Evolutionary conservation across 2,329 filamentous ascomycete genomes (phyloP), one percentile per base, ranked within the genome.

Genomic region (Grosmannia serpens): DNA sequence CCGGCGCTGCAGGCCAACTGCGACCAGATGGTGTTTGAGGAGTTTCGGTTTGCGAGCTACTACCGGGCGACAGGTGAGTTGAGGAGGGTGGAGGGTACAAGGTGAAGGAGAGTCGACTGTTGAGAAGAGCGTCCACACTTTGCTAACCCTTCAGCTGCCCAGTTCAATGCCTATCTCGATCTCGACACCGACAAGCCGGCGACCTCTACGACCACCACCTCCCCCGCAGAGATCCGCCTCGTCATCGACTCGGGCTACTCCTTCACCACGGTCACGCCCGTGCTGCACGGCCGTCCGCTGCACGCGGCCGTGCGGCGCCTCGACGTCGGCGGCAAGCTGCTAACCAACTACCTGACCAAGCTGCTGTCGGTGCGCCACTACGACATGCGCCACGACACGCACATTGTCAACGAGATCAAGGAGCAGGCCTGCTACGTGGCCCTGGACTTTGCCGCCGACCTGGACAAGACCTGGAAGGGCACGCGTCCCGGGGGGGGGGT

Each of bases 11-110:
- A 96, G 71, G 83, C 86, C 46, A 94, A 96, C 69, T 91, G 89
- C 65, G 94, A 99, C 68, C 92, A 99, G 75, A 90, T 99, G 68
- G 83, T 97, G 1, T 97, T 99, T 75, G 94, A 99, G 69, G 91
- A 97, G 69, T 99, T 94, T 74, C 89, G 89, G 2, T 99, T 99
- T 71, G 82, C 86, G 13, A 87, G 88, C 64, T 95, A 95, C 73
- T 87, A 87, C 63, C 83, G 94, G 61, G 85, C 83, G 59, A 76
- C 88, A 90, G n/a, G n/a, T n/a, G n/a, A n/a, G n/a, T n/a, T n/a
- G n/a, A n/a, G n/a, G n/a, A n/a, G n/a, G n/a, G n/a, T n/a, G n/a
- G n/a, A n/a, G n/a, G n/a, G n/a, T n/a, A n/a, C n/a, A n/a, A n/a
- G n/a, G n/a, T n/a, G n/a, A n/a, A n/a, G n/a, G n/a, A n/a, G n/a